Percentiles rank a stretch among this genome's conserved stretches.
phyloP scores from a whole-genome alignment of 192 early-diverging fungal genomes.

The Coemansia sp. region DNA sequence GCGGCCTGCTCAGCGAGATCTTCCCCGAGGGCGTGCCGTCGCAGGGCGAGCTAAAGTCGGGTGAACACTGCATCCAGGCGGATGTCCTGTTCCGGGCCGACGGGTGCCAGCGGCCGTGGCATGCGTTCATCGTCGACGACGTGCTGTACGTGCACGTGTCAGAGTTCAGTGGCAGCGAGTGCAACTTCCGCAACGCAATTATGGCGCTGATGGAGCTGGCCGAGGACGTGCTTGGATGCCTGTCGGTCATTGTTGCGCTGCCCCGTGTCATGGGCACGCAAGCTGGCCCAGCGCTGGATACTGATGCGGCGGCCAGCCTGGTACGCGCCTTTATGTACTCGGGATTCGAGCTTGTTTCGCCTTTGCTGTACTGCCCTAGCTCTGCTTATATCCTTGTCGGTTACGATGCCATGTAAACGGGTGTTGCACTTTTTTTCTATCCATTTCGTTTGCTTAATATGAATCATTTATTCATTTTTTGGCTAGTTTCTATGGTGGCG shows the following conservation, averaged over 20 bases:
- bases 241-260: conserved; percentile 39
- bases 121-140: conserved; percentile 42
- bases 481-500: conserved; percentile 1
- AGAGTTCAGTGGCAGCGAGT: conserved; percentile 29
- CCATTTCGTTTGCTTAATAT: conserved; percentile 2
- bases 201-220: conserved; percentile 54
- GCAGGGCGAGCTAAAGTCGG: conserved; percentile 41
- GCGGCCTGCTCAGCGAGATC: conserved; percentile 28
- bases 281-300: neutral
- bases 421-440: neutral
- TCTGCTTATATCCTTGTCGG: conserved; percentile 56
- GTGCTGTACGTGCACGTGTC: conserved; percentile 31
- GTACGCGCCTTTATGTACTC: conserved; percentile 65
- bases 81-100: conserved; percentile 16
- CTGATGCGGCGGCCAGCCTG: conserved; percentile 35
- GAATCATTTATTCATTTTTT: neutral
- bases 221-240: conserved; percentile 44
- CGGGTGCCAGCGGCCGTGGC: conserved; percentile 28
- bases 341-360: conserved; percentile 61
- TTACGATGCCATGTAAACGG: conserved; percentile 57
- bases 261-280: conserved; percentile 12
- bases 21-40: conserved; percentile 48
- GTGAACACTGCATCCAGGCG: conserved; percentile 14
- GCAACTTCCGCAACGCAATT: conserved; percentile 34
- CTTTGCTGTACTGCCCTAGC: conserved; percentile 57